A percentile compares a stretch with the other conserved stretches of the same genome.
Conservation (phyloP, 257 asterid genomes). For the Coffea canephora region DNA sequence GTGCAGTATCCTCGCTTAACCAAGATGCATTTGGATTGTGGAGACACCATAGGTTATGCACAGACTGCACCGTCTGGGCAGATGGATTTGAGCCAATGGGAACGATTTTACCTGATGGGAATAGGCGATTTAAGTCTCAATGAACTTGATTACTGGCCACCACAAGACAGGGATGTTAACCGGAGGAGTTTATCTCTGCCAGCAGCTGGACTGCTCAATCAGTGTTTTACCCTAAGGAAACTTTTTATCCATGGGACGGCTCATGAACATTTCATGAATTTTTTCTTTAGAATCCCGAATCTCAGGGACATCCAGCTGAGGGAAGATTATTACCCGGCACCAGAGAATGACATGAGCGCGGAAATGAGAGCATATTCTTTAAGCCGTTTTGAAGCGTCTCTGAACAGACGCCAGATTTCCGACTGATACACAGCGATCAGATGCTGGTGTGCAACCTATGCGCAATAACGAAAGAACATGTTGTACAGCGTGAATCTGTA, state of each 20-base stretch:
- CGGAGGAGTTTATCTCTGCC: conserved; percentile 81
- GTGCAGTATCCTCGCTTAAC: conserved; percentile 48
- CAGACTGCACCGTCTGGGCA: conserved; percentile 91
- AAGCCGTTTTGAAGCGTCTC: conserved; percentile 73
- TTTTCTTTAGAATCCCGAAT: conserved; percentile 41
- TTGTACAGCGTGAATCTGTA: background rate
- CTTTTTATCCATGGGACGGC: conserved; percentile 92
- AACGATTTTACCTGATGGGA: conserved; percentile 61
- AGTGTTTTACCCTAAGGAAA: conserved; percentile 56
- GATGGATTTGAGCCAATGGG: conserved; percentile 95
- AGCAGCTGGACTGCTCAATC: conserved; percentile 72
- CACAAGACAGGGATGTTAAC: conserved; percentile 86
- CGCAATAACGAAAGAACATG: background rate
- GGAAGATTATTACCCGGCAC: conserved; percentile 91
- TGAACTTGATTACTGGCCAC: conserved; percentile 91
- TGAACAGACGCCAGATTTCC: conserved; percentile 58
- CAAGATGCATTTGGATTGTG: conserved; percentile 81
- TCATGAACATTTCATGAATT: conserved; percentile 81
- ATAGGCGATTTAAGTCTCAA: conserved; percentile 47
- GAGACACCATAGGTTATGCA: conserved; percentile 75
- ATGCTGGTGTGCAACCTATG: background rate
- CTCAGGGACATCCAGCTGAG: conserved; percentile 85
- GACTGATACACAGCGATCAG: conserved; percentile 39
- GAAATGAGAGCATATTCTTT: conserved; percentile 91
- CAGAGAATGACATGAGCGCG: conserved; percentile 93